Conservation (phyloP, 2,329 filamentous ascomycete genomes). For the Phyllachora maydis region DNA sequence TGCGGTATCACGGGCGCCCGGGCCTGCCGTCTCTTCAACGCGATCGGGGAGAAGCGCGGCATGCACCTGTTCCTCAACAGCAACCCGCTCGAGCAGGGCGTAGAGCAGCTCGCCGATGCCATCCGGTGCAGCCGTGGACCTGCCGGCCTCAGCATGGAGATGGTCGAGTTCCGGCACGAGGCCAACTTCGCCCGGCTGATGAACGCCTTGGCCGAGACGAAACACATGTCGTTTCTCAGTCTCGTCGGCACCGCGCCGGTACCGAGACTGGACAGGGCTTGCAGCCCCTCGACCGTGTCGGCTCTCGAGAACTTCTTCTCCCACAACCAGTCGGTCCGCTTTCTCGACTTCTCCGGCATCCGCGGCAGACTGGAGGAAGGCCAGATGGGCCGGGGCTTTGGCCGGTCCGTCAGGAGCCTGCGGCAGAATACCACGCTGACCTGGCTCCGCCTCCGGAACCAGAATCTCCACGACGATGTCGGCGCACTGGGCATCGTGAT, state of each 20-base stretch:
- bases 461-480: slow-evolving; percentile 31
- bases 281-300: slow-evolving; percentile 22
- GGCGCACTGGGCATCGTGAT: slow-evolving; percentile 27
- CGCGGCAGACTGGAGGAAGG: slow-evolving; percentile 35
- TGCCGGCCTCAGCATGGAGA: slow-evolving; percentile 28
- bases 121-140: slow-evolving; percentile 25
- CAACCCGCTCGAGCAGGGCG: slow-evolving; percentile 29
- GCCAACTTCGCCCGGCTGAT: slow-evolving; percentile 28
- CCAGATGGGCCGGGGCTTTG: slow-evolving; percentile 30
- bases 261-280: slow-evolving; percentile 11
- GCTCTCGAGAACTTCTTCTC: slow-evolving; percentile 28
- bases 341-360: slow-evolving; percentile 33
- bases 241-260: slow-evolving; percentile 29
- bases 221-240: slow-evolving; percentile 27
- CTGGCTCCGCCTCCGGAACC: slow-evolving; percentile 33
- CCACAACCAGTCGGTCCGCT: slow-evolving; percentile 27
- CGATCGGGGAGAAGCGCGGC: slow-evolving; percentile 23
- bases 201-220: slow-evolving; percentile 25
- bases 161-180: slow-evolving; percentile 34
- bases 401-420: slow-evolving; percentile 18
- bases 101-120: slow-evolving; percentile 25
- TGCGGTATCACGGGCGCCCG: slow-evolving; percentile 29
- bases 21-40: slow-evolving; percentile 26
- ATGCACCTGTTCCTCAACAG: slow-evolving; percentile 26
- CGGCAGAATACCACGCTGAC: slow-evolving; percentile 11